Conservation (phyloP, 352 stramenopile genomes). For the Globisporangium paroecandrum region DNA sequence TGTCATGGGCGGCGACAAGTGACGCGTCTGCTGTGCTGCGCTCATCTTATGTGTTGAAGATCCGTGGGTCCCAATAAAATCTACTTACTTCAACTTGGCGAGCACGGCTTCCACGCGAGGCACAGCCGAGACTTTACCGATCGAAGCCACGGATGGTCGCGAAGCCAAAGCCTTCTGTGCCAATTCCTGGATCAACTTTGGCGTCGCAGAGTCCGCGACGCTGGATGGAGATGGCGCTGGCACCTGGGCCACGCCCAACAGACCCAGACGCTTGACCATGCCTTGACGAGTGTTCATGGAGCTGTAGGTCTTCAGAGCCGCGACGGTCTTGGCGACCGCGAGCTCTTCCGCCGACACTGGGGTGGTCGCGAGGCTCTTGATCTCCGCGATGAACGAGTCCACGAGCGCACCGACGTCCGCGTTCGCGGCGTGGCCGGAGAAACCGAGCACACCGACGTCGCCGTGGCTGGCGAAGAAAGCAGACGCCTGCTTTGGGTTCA, state of each 20-base stretch:
- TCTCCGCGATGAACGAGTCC: conserved; percentile 61
- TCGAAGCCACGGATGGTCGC: conserved; percentile 68
- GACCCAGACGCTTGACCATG: conserved; percentile 38
- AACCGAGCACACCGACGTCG: conserved; percentile 58
- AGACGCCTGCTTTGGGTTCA: conserved; percentile 61
- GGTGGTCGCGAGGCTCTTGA: conserved; percentile 68
- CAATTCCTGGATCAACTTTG: conserved; percentile 69
- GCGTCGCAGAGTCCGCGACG: conserved; percentile 40
- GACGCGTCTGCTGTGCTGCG: background rate
- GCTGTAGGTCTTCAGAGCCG: conserved; percentile 41
- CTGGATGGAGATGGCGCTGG: conserved; percentile 32
- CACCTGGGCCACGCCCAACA: conserved; percentile 40
- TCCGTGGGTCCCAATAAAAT: background rate
- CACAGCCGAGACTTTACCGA: conserved; percentile 69
- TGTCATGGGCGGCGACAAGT: background rate
- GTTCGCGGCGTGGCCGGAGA: conserved; percentile 51
- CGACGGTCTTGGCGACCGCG: conserved; percentile 64
- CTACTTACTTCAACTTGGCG: conserved; percentile 76
- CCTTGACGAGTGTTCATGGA: conserved; percentile 40
- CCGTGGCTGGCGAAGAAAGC: conserved; percentile 64
- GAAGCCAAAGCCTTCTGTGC: conserved; percentile 72
- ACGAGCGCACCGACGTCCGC: conserved; percentile 60
- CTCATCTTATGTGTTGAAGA: background rate
- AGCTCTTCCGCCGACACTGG: conserved; percentile 69
- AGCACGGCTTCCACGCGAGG: conserved; percentile 69